These are phyloP conservation scores for Edaphochlamys debaryana DNA, from an alignment of 139 green algal species.

Conservation along the genomic window DNA sequence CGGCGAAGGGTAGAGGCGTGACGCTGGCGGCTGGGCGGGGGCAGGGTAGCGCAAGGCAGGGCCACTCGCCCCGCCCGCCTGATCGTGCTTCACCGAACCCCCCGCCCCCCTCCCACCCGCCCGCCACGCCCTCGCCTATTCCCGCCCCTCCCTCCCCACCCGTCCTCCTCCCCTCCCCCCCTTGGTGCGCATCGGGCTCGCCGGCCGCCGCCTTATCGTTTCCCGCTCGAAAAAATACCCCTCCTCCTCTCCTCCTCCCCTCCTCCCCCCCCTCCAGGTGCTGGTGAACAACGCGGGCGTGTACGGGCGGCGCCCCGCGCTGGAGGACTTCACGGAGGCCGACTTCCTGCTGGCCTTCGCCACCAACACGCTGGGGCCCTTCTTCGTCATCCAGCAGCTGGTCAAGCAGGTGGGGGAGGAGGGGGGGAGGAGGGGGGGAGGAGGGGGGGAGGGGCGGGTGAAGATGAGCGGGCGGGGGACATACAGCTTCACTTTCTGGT, in stretches of 20 bases:
- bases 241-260: neutral
- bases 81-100: too few species aligned
- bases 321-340: conserved; percentile 41
- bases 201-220: too few species aligned
- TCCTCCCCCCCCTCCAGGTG: conserved; percentile 28
- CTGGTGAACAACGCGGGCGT: conserved; percentile 65
- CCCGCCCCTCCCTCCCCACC: neutral
- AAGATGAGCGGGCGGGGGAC: neutral
- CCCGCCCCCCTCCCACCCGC: too few species aligned
- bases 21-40: too few species aligned
- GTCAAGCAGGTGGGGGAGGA: conserved; percentile 21
- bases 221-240: too few species aligned
- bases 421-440: neutral
- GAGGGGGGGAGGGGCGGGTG: neutral
- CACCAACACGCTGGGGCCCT: conserved; percentile 62
- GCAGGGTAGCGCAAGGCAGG: too few species aligned
- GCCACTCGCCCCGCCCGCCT: too few species aligned
- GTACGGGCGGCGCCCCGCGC: conserved; percentile 34
- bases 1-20: too few species aligned
- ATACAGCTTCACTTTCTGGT: too few species aligned
- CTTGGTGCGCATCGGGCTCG: too few species aligned
- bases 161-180: neutral
- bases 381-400: conserved; percentile 67
- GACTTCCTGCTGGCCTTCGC: conserved; percentile 62
- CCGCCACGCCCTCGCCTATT: too few species aligned